Conservation (phyloP, 2,329 filamentous ascomycete species). For the Sporothrix sp. region DNA sequence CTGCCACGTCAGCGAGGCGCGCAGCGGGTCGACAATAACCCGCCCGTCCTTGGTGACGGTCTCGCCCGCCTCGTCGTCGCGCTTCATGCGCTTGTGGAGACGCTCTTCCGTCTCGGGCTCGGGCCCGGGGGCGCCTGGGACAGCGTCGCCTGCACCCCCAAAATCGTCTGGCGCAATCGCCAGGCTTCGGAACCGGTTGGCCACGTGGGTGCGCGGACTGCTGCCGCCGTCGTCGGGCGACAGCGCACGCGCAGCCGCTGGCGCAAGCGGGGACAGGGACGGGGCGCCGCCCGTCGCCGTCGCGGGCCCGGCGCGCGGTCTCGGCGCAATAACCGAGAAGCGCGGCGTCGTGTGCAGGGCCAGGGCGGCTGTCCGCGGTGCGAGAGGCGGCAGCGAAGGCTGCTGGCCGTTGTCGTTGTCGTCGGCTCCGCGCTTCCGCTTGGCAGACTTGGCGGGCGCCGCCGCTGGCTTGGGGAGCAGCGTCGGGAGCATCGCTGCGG, state of each 20-base stretch:
- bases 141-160: too few species aligned
- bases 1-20: constrained; percentile 55
- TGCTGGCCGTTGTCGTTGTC: not conserved
- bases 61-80: not conserved
- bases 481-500: not conserved
- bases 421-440: constrained; percentile 8
- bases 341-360: not conserved
- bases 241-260: too few species aligned
- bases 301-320: not conserved
- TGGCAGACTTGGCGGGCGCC: not conserved
- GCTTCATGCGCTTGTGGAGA: constrained; percentile 12
- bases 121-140: too few species aligned
- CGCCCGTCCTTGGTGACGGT: not conserved
- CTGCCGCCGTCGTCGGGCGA: constrained; percentile 33
- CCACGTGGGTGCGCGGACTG: constrained; percentile 45
- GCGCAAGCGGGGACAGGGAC: too few species aligned
- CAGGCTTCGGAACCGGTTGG: constrained; percentile 42
- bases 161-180: constrained; percentile 25
- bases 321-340: not conserved
- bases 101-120: not conserved
- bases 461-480: not conserved
- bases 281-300: too few species aligned
- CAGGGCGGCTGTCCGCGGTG: not conserved
- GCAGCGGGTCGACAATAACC: constrained; percentile 39
- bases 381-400: not conserved